Evolutionary conservation across 805 yeast species (phyloP).

Genomic region (Cyberlindnera xylosilytica): DNA sequence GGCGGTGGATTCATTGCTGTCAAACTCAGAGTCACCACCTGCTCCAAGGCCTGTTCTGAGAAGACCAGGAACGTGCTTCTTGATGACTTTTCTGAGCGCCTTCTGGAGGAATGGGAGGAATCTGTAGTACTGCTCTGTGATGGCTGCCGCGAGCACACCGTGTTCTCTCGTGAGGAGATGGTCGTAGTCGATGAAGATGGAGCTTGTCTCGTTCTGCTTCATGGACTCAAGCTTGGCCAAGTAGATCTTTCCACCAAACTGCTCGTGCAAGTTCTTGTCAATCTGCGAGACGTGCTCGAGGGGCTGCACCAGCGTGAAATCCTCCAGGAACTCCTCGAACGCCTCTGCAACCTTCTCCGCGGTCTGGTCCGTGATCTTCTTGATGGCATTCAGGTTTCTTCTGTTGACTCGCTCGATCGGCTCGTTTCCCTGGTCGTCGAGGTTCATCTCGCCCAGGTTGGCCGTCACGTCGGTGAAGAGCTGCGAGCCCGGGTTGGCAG

Average conservation of each 20-base stretch:
- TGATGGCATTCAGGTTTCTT: conserved; percentile 64
- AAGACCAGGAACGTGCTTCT: conserved; percentile 70
- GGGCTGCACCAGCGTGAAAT: conserved; percentile 44
- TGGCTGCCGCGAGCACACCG: conserved; percentile 86
- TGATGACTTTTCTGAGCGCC: conserved; percentile 72
- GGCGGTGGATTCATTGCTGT: conserved; percentile 31
- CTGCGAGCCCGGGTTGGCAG: conserved; percentile 3
- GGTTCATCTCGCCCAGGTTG: conserved; percentile 13
- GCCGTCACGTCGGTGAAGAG: conserved; percentile 22
- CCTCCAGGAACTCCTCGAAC: conserved; percentile 79
- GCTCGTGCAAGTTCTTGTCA: conserved; percentile 32
- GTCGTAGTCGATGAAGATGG: conserved; percentile 81
- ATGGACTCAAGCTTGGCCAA: conserved; percentile 78
- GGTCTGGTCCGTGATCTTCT: conserved; percentile 84
- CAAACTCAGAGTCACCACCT: conserved; percentile 22
- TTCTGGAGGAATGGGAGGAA: conserved; percentile 80
- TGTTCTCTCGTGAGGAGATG: conserved; percentile 74
- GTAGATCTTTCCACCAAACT: conserved; percentile 58
- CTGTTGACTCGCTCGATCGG: conserved; percentile 38
- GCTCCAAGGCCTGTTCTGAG: conserved; percentile 41
- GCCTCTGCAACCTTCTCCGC: conserved; percentile 93
- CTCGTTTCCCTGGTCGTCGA: conserved; percentile 13
- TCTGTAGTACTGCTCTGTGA: conserved; percentile 87
- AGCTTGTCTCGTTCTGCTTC: conserved; percentile 69
- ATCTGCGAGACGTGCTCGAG: conserved; percentile 29